Evolutionary conservation across 1,139 yeast genomes (phyloP).

Genomic region (Magnusiomyces suaveolens): DNA sequence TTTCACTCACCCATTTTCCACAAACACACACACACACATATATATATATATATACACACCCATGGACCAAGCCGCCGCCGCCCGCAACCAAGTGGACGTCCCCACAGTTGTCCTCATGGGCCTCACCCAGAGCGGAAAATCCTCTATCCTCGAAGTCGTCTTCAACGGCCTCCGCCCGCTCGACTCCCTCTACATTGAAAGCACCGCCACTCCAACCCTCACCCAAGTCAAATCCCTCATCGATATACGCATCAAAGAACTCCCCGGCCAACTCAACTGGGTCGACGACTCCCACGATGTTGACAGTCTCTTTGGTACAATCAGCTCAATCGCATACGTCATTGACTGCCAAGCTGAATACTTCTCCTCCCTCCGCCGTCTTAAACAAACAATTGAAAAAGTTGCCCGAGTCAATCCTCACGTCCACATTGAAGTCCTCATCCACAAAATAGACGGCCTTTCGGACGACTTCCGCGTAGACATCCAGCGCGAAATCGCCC

Average conservation of each 20-base stretch:
- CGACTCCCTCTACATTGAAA: constrained; percentile 82
- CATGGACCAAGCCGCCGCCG: neutral
- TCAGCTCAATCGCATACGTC: constrained; percentile 91
- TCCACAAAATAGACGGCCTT: constrained; percentile 91
- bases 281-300: constrained; percentile 72
- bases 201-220: constrained; percentile 74
- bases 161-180: constrained; percentile 95
- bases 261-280: constrained; percentile 88
- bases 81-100: neutral
- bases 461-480: constrained; percentile 89
- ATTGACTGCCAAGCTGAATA: constrained; percentile 90
- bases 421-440: constrained; percentile 82
- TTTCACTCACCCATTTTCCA: too few species aligned
- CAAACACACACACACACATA: too few species aligned
- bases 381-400: constrained; percentile 79
- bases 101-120: constrained; percentile 59
- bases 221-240: constrained; percentile 47
- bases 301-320: constrained; percentile 64
- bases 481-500: constrained; percentile 94
- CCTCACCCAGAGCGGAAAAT: constrained; percentile 68
- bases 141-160: constrained; percentile 88
- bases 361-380: constrained; percentile 77
- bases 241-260: constrained; percentile 85
- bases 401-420: constrained; percentile 80
- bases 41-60: too few species aligned